These are phyloP conservation scores for Buxus sempervirens DNA, from an alignment of 164 flowering plant species.

Conservation along the genomic window DNA sequence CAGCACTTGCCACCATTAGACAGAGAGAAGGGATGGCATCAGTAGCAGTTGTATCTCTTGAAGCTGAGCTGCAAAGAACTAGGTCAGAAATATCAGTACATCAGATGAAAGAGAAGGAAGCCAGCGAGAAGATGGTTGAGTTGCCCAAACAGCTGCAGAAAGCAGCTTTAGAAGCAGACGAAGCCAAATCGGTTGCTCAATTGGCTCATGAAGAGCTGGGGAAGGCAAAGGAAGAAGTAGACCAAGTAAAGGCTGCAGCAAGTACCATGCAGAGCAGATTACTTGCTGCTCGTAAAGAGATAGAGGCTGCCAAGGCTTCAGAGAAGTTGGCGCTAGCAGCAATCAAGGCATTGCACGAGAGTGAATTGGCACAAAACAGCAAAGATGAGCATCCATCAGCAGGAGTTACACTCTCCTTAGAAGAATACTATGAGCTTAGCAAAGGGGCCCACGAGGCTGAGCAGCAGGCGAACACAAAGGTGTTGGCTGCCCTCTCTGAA, in stretches of 20 bases:
- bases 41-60: conserved; percentile 71
- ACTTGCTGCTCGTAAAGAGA: conserved; percentile 74
- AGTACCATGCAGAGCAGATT: conserved; percentile 65
- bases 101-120: conserved; percentile 72
- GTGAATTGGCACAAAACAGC: conserved; percentile 45
- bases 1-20: conserved; percentile 50
- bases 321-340: conserved; percentile 81
- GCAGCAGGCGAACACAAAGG: conserved; percentile 64
- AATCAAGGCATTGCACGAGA: conserved; percentile 75
- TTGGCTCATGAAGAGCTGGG: conserved; percentile 57
- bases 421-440: conserved; percentile 76
- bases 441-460: conserved; percentile 84
- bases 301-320: conserved; percentile 86
- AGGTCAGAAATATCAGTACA: conserved; percentile 50
- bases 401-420: conserved; percentile 70
- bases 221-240: conserved; percentile 72
- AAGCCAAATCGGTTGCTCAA: conserved; percentile 53
- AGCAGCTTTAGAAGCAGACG: conserved; percentile 73
- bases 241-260: conserved; percentile 71
- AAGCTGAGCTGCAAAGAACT: conserved; percentile 65
- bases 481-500: conserved; percentile 57
- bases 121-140: conserved; percentile 65
- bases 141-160: conserved; percentile 70
- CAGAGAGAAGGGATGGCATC: conserved; percentile 94
- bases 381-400: conserved; percentile 35